phyloP scores from a whole-genome alignment of 2,329 filamentous ascomycete genomes.

The Claviceps quebecensis region DNA sequence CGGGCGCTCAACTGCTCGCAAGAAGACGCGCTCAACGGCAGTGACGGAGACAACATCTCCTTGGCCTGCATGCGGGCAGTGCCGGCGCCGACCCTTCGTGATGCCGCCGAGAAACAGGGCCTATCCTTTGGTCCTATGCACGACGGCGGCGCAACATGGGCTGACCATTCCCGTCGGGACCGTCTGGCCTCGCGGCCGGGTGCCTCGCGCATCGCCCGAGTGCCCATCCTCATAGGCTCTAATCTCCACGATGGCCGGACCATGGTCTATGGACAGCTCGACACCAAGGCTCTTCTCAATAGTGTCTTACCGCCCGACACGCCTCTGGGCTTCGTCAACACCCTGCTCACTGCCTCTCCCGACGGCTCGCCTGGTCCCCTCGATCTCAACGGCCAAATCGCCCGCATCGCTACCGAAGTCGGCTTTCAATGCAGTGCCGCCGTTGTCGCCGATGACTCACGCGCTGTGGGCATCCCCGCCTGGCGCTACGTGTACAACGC shows the following conservation, averaged over 20 bases:
- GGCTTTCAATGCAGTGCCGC: slow-evolving; percentile 11
- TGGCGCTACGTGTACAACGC: slow-evolving; percentile 34
- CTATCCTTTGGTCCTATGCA: slow-evolving; percentile 11
- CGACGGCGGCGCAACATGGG: slow-evolving; percentile 12
- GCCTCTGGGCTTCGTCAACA: not conserved
- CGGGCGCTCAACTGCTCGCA: not conserved
- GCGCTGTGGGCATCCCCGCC: slow-evolving; percentile 19
- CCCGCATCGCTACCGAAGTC: slow-evolving; percentile 11
- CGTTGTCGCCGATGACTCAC: slow-evolving; percentile 18
- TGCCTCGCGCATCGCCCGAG: slow-evolving; percentile 8
- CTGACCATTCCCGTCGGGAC: slow-evolving; percentile 6
- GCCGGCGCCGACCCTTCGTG: slow-evolving; percentile 8
- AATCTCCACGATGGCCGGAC: slow-evolving; percentile 12
- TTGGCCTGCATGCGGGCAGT: slow-evolving; percentile 14
- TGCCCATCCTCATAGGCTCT: slow-evolving; percentile 12
- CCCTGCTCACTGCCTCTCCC: slow-evolving; percentile 7
- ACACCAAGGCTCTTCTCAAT: not conserved
- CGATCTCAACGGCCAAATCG: slow-evolving; percentile 9
- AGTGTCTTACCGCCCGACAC: not conserved
- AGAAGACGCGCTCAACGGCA: not conserved
- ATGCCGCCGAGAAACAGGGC: slow-evolving; percentile 6
- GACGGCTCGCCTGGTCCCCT: slow-evolving; percentile 8
- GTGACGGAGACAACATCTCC: not conserved
- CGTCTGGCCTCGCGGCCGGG: slow-evolving; percentile 6
- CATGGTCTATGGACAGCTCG: slow-evolving; percentile 1